phyloP scores from a whole-genome alignment of 2,329 filamentous ascomycete genomes.

The Fusarium sp. region DNA sequence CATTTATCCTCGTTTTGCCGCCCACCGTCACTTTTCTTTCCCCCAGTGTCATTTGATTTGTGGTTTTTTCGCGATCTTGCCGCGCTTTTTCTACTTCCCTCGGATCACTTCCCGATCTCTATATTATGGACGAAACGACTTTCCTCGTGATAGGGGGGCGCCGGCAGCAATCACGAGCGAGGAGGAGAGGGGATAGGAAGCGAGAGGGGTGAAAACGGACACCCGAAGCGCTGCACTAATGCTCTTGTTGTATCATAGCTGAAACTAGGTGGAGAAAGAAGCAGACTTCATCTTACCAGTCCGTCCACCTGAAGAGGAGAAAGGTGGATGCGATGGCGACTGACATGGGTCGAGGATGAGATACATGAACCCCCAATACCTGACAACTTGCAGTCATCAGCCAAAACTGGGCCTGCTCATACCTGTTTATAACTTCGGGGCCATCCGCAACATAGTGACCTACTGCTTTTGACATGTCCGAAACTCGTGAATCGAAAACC shows the following conservation, averaged over 20 bases:
- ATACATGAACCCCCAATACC: slow-evolving; percentile 24
- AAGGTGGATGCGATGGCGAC: slow-evolving; percentile 10
- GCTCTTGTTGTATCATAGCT: slow-evolving; percentile 42
- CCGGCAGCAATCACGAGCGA: slow-evolving; percentile 14
- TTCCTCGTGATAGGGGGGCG: background rate
- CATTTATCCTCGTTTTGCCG: background rate
- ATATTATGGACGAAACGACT: slow-evolving; percentile 36
- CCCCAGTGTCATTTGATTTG: slow-evolving; percentile 16
- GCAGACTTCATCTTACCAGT: background rate
- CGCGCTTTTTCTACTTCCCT: background rate
- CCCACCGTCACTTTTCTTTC: background rate
- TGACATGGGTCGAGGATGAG: slow-evolving; percentile 29
- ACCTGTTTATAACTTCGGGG: too few relatives aligned
- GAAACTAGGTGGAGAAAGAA: slow-evolving; percentile 8
- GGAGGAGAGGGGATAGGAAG: background rate
- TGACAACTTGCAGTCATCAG: background rate
- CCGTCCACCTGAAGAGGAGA: slow-evolving; percentile 8
- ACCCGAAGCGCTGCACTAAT: slow-evolving; percentile 16
- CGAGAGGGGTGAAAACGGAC: background rate
- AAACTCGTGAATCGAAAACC: background rate
- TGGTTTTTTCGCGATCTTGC: background rate
- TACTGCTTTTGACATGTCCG: too few relatives aligned
- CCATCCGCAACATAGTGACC: too few relatives aligned
- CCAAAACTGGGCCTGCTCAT: background rate
- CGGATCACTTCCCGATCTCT: slow-evolving; percentile 8